Conservation (phyloP, 2,329 filamentous ascomycete genomes). For the Aaosphaeria arxii region DNA sequence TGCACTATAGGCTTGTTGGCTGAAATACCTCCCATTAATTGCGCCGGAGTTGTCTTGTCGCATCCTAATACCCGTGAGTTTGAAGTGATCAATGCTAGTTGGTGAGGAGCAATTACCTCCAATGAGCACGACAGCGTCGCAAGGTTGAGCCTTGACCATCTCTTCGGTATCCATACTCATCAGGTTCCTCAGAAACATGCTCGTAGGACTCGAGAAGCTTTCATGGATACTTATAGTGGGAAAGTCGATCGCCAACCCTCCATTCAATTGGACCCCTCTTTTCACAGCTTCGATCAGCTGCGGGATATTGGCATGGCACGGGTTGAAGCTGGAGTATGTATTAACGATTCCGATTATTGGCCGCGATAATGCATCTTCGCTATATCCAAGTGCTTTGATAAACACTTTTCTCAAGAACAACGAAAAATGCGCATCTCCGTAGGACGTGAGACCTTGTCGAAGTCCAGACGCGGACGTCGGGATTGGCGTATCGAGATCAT, state of each 20-base stretch:
- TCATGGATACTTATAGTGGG: slow-evolving; percentile 72
- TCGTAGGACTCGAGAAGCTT: slow-evolving; percentile 66
- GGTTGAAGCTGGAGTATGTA: slow-evolving; percentile 70
- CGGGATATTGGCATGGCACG: slow-evolving; percentile 69
- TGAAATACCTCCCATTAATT: slow-evolving; percentile 73
- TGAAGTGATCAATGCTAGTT: no score
- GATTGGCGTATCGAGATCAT: neutral
- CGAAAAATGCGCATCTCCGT: slow-evolving; percentile 73
- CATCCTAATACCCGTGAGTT: slow-evolving; percentile 51
- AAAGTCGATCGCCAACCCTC: slow-evolving; percentile 69
- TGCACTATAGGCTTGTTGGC: slow-evolving; percentile 70
- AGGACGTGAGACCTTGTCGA: slow-evolving; percentile 63
- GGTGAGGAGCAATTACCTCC: slow-evolving; percentile 48
- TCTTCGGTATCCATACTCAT: slow-evolving; percentile 82
- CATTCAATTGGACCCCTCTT: slow-evolving; percentile 50
- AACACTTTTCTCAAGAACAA: slow-evolving; percentile 74
- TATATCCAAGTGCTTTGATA: slow-evolving; percentile 73
- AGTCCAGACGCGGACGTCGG: slow-evolving; percentile 46
- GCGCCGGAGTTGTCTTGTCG: slow-evolving; percentile 71
- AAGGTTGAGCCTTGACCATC: slow-evolving; percentile 70
- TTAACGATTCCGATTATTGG: slow-evolving; percentile 75
- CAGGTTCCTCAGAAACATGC: slow-evolving; percentile 71
- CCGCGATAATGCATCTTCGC: slow-evolving; percentile 66
- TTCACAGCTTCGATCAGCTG: slow-evolving; percentile 65
- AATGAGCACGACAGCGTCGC: slow-evolving; percentile 66